These are phyloP conservation scores for Macrotyloma uniflorum DNA, from an alignment of 306 rosid genomes.

Conservation along the genomic window DNA sequence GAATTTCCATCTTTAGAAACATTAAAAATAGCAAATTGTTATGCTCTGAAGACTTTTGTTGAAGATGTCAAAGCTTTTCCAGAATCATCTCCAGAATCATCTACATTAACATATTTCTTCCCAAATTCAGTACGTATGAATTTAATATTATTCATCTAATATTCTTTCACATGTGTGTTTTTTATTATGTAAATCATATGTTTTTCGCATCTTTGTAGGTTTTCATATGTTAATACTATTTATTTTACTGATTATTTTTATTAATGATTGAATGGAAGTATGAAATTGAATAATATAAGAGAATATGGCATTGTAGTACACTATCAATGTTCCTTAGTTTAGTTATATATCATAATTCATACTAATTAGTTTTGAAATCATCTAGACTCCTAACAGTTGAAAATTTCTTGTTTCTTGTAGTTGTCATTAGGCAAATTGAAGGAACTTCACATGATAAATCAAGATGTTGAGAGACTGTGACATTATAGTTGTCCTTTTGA, in stretches of 20 bases:
- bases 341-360: neutral
- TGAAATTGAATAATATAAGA: neutral
- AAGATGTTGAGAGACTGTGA: neutral
- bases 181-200: neutral
- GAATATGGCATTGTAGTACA: neutral
- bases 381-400: neutral
- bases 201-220: neutral
- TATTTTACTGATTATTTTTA: neutral
- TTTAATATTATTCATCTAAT: neutral
- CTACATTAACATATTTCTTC: neutral
- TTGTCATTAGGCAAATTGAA: neutral
- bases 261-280: neutral
- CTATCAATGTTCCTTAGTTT: neutral
- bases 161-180: neutral
- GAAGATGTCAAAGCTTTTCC: neutral
- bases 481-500: neutral
- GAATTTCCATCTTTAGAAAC: constrained; percentile 2
- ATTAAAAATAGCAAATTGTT: neutral
- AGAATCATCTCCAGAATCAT: neutral
- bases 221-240: neutral
- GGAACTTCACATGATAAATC: neutral
- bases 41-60: neutral
- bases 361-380: neutral
- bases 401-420: neutral
- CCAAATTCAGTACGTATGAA: neutral